A percentile compares a stretch with the other conserved stretches of the same genome.
phyloP scores from a whole-genome alignment of 2,329 filamentous ascomycete species.

The Corynespora cassiicola region DNA sequence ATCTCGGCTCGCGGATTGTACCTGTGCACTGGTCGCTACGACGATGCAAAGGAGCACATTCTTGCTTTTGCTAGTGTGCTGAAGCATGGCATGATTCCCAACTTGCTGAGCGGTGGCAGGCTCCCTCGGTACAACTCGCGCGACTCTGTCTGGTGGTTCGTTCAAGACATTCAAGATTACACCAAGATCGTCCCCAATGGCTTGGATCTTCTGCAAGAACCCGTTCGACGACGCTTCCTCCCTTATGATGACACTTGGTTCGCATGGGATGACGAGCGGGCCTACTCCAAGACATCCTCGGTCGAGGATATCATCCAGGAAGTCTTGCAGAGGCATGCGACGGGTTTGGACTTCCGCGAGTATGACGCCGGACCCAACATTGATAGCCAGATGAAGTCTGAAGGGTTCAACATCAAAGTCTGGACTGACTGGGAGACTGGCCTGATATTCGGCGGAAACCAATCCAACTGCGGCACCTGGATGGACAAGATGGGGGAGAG shows the following conservation, averaged over 20 bases:
- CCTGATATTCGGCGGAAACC: constrained; percentile 91
- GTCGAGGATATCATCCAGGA: constrained; percentile 93
- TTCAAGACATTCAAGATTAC: constrained; percentile 96
- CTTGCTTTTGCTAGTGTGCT: constrained; percentile 92
- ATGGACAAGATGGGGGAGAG: constrained; percentile 99
- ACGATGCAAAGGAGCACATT: constrained; percentile 92
- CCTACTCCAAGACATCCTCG: constrained; percentile 84
- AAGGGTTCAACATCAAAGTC: constrained; percentile 92
- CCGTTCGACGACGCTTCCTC: constrained; percentile 83
- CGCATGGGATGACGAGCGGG: constrained; percentile 76
- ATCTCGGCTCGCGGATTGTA: constrained; percentile 94
- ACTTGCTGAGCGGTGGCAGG: constrained; percentile 84
- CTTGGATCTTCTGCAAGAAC: constrained; percentile 73
- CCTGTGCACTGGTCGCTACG: constrained; percentile 85
- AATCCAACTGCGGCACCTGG: constrained; percentile 96
- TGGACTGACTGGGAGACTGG: constrained; percentile 91
- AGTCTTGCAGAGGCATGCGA: constrained; percentile 87
- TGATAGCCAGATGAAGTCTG: constrained; percentile 90
- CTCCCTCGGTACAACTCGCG: constrained; percentile 92
- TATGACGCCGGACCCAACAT: constrained; percentile 89
- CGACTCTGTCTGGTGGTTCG: constrained; percentile 97
- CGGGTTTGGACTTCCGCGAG: constrained; percentile 89
- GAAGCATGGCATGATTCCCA: constrained; percentile 98
- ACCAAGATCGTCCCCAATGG: constrained; percentile 81
- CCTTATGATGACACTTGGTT: constrained; percentile 98